A percentile compares a stretch with the other conserved stretches of the same genome.
These are phyloP conservation scores for Sporothrix humicola DNA, from an alignment of 2,329 filamentous ascomycete species.

Conservation along the genomic window DNA sequence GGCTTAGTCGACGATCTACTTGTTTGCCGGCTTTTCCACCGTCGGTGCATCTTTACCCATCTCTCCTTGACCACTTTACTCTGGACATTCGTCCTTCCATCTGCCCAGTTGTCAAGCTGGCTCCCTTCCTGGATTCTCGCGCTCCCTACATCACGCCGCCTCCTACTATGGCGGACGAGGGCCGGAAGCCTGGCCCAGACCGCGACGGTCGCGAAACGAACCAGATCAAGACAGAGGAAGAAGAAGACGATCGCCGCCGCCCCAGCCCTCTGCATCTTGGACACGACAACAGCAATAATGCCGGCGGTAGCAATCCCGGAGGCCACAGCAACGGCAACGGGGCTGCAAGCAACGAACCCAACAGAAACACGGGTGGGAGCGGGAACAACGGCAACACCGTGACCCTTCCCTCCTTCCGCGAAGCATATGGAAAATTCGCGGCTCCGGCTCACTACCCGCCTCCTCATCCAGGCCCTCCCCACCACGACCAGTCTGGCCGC, in stretches of 20 bases:
- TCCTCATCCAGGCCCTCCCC: slow-evolving; percentile 12
- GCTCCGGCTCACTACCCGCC: slow-evolving; percentile 25
- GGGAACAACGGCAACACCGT: slow-evolving; percentile 31
- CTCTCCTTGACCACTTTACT: too few species aligned
- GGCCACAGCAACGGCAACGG: slow-evolving; percentile 4
- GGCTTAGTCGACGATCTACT: too few species aligned
- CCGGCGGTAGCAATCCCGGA: background rate
- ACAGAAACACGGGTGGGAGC: background rate
- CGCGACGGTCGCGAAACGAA: slow-evolving; percentile 34
- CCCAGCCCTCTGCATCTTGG: slow-evolving; percentile 31
- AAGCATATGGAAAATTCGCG: slow-evolving; percentile 35
- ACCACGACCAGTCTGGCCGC: slow-evolving; percentile 24
- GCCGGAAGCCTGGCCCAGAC: slow-evolving; percentile 35
- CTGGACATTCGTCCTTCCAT: too few species aligned
- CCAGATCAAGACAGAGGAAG: slow-evolving; percentile 34
- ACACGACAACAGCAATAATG: background rate
- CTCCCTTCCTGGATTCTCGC: slow-evolving; percentile 34
- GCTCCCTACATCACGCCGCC: slow-evolving; percentile 20
- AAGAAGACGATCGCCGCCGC: slow-evolving; percentile 35
- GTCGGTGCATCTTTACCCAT: too few species aligned
- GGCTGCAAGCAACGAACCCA: too few species aligned
- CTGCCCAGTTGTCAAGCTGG: slow-evolving; percentile 35
- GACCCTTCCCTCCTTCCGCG: slow-evolving; percentile 37
- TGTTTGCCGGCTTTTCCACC: too few species aligned
- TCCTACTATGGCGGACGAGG: slow-evolving; percentile 38